phyloP scores from a whole-genome alignment of 2,329 filamentous ascomycete species.

The Pseudovirgaria hyperparasitica region DNA sequence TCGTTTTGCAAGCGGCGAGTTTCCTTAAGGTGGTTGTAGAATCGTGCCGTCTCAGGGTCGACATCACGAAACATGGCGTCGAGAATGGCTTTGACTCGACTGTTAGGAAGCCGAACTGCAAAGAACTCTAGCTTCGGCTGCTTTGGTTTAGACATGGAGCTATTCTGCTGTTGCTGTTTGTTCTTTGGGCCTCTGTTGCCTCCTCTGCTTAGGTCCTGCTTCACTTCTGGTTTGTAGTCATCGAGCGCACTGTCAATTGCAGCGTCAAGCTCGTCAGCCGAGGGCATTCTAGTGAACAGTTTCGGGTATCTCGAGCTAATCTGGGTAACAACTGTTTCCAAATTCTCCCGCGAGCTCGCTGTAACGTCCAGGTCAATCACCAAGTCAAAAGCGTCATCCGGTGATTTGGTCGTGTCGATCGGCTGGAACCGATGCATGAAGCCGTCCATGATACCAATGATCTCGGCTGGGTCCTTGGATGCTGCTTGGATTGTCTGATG shows the following conservation, averaged over 20 bases:
- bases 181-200: constrained; percentile 10
- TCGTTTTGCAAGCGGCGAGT: constrained; percentile 63
- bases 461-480: constrained; percentile 59
- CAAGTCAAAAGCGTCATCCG: constrained; percentile 71
- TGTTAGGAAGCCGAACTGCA: constrained; percentile 40
- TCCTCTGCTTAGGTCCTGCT: constrained; percentile 56
- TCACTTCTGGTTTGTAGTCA: constrained; percentile 64
- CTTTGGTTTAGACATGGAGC: constrained; percentile 30
- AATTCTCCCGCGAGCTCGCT: constrained; percentile 66
- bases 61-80: constrained; percentile 54
- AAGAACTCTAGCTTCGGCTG: constrained; percentile 50
- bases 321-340: constrained; percentile 63
- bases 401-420: constrained; percentile 50
- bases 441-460: constrained; percentile 85
- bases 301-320: constrained; percentile 69
- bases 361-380: constrained; percentile 75
- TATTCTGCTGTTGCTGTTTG: constrained; percentile 3
- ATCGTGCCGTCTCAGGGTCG: constrained; percentile 41
- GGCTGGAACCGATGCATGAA: constrained; percentile 81
- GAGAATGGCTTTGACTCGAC: constrained; percentile 45
- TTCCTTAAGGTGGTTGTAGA: constrained; percentile 66
- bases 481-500: constrained; percentile 91
- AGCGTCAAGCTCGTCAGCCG: constrained; percentile 59
- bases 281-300: constrained; percentile 59
- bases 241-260: constrained; percentile 66